phyloP scores from a whole-genome alignment of 805 yeast genomes.

The Danielia reshetovae region DNA sequence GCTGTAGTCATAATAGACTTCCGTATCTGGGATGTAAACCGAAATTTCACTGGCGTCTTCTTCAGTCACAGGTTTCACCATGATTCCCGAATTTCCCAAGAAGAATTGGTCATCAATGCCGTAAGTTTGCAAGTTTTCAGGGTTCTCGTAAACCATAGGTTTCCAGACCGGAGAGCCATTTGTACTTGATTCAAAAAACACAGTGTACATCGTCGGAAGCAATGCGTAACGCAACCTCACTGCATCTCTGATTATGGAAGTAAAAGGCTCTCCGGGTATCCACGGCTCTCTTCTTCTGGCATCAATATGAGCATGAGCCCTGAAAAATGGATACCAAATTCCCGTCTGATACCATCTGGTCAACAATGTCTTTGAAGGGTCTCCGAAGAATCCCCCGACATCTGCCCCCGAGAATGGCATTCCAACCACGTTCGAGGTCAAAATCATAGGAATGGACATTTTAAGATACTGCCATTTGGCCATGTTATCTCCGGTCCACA shows the following conservation, averaged over 20 bases:
- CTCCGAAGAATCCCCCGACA: conserved; percentile 94
- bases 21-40: conserved; percentile 51
- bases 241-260: conserved; percentile 63
- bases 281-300: conserved; percentile 91
- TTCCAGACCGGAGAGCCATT: conserved; percentile 67
- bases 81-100: conserved; percentile 63
- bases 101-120: conserved; percentile 80
- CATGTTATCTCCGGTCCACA: conserved; percentile 98
- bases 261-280: conserved; percentile 72
- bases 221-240: conserved; percentile 69
- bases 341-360: conserved; percentile 97
- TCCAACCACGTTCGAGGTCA: conserved; percentile 77
- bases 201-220: conserved; percentile 77
- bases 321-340: conserved; percentile 91
- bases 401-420: conserved; percentile 95
- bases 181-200: conserved; percentile 60
- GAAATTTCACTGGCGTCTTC: conserved; percentile 40
- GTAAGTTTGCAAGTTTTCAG: conserved; percentile 45
- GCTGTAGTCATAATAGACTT: conserved; percentile 53
- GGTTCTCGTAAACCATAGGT: conserved; percentile 60
- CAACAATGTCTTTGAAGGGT: conserved; percentile 76
- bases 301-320: conserved; percentile 97
- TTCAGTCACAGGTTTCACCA: conserved; percentile 77
- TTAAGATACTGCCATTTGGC: conserved; percentile 86
- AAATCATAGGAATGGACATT: conserved; percentile 80